Base-by-base conservation (phyloP, 345 rosid species). In the Pseudoturritis turrita region DNA sequence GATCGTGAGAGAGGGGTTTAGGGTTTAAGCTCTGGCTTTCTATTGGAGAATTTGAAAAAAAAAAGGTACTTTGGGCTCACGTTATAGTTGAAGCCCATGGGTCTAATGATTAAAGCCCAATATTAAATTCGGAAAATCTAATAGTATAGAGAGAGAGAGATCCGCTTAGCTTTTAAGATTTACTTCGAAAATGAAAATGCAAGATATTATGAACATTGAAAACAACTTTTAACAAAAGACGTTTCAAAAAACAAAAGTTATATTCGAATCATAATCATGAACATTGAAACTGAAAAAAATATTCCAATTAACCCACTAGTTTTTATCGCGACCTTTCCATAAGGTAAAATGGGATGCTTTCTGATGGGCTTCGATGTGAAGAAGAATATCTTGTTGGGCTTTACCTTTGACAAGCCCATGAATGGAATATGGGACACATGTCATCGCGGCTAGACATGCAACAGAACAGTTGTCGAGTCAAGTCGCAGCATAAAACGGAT, bases 391-490 rank as follows among this genome's bases (percentile, higher is more conserved):
- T 12, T 26, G 28, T 19, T 52, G 62, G 61, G 73, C 31, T 67
- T 52, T n/a, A 0, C 1, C 23, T 33, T 15, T 43, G 12, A 23
- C 1, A 68, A 74, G 57, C 74, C 63, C 50, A 44, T 59, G 5
- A 4, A 26, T 10, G 1, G 0, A 61, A 26, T 19, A n/a, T 11
- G 4, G 17, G 33, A 75, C 58, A 75, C 62, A 41, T 33, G 79
- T 62, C 57, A 8, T 28, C 7, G 57, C 11, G 19, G 64, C 62
- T 53, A 61, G 53, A 53, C 79, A 75, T 68, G 74, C 79, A 75
- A 53, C 74, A 51, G 74, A 60, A 75, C 79, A 75, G 70, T 68
- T 75, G 79, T 55, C 68, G 39, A 65, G 41, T 14, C n/a, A 15
- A 47, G 54, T 66, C 50, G 50, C 58, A 68, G 64, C 43, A 39